Percentiles rank a stretch among this genome's conserved stretches.
Evolutionary conservation across 768 basidiomycete species (phyloP).

Genomic region (Arthromyces matolae): DNA sequence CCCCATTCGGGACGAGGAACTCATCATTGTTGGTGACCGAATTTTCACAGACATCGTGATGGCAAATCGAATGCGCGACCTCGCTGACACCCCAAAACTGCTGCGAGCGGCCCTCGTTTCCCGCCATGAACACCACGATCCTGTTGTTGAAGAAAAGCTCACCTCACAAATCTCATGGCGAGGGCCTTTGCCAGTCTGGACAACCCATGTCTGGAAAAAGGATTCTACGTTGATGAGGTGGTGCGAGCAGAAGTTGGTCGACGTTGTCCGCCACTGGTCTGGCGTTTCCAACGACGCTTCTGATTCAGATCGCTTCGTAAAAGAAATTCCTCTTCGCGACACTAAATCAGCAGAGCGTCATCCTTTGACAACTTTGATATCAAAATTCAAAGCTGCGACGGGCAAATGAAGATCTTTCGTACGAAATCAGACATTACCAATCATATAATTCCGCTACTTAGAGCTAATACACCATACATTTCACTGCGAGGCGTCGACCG

Average conservation of each 20-base stretch:
- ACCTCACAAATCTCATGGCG: constrained; percentile 10
- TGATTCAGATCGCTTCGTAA: constrained; percentile 30
- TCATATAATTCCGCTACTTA: too few species aligned
- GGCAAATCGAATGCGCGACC: constrained; percentile 64
- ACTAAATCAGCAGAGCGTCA: neutral
- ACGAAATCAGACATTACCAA: too few species aligned
- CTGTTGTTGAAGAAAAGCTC: constrained; percentile 24
- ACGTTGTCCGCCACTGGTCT: constrained; percentile 41
- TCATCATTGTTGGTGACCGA: constrained; percentile 88
- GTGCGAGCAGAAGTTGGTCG: constrained; percentile 51
- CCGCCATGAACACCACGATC: constrained; percentile 24
- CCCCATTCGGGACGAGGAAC: constrained; percentile 57
- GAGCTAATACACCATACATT: too few species aligned
- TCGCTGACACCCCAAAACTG: constrained; percentile 8
- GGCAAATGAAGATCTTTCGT: too few species aligned
- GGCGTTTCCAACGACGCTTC: constrained; percentile 18
- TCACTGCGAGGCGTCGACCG: too few species aligned
- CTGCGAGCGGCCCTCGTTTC: constrained; percentile 16
- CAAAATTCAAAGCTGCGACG: constrained; percentile 3
- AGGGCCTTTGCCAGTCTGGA: constrained; percentile 69
- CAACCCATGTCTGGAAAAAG: constrained; percentile 63
- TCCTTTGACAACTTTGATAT: constrained; percentile 7
- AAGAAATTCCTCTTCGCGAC: constrained; percentile 17
- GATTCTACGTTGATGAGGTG: constrained; percentile 62
- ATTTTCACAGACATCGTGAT: constrained; percentile 90